These are phyloP conservation scores for Comarum palustre DNA, from an alignment of 306 rosid genomes.

Conservation along the genomic window DNA sequence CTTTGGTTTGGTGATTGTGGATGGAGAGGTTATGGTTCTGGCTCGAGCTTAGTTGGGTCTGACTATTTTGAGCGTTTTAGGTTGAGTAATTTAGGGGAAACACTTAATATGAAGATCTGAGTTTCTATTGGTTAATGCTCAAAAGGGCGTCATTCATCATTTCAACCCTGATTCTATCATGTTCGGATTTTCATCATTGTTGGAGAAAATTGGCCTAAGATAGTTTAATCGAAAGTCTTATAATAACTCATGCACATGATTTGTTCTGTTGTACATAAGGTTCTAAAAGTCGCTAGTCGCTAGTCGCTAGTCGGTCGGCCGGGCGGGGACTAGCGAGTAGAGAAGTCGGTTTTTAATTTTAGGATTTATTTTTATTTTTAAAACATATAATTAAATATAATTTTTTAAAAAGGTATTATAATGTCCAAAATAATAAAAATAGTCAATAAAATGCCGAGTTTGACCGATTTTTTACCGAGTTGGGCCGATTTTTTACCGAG, in stretches of 20 bases:
- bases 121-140: background rate
- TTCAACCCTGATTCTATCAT: background rate
- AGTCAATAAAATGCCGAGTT: no score
- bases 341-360: no score
- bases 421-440: no score
- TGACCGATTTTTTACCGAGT: no score
- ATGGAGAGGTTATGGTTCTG: background rate
- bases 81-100: background rate
- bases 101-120: background rate
- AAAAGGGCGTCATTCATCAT: background rate
- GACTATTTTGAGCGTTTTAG: background rate
- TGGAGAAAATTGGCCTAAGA: background rate
- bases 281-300: no score
- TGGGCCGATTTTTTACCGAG: no score
- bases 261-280: background rate
- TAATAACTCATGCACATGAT: background rate
- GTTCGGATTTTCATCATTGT: background rate
- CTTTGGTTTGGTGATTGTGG: background rate
- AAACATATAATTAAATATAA: no score
- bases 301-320: no score
- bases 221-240: background rate
- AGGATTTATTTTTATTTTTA: no score
- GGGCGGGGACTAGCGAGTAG: no score
- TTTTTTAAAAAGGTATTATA: no score
- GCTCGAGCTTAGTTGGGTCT: background rate